These are phyloP conservation scores for Vaccinium darrowii DNA, from an alignment of 148 eudicot species.

Conservation along the genomic window DNA sequence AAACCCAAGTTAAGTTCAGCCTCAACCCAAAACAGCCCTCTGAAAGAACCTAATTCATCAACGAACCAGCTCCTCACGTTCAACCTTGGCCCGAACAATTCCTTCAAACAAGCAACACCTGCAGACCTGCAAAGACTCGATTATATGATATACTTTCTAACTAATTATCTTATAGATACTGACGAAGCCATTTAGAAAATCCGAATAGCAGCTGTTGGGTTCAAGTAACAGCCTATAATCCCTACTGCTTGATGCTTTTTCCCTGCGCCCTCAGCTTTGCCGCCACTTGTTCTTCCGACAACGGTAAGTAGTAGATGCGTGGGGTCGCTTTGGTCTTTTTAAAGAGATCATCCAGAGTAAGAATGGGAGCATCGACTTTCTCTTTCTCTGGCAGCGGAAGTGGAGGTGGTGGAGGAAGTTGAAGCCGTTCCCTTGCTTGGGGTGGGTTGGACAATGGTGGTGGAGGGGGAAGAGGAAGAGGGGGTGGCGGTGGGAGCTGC, in stretches of 20 bases:
- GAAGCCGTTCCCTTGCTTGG: slow-evolving; percentile 50
- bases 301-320: slow-evolving; percentile 82
- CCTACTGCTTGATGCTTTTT: slow-evolving; percentile 55
- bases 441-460: slow-evolving; percentile 67
- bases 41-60: slow-evolving; percentile 16
- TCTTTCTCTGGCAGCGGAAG: slow-evolving; percentile 58
- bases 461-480: slow-evolving; percentile 64
- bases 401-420: slow-evolving; percentile 49
- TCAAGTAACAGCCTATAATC: slow-evolving; percentile 23
- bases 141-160: slow-evolving; percentile 38
- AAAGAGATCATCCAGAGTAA: slow-evolving; percentile 90
- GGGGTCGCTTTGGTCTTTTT: slow-evolving; percentile 88
- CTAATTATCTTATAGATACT: slow-evolving; percentile 20
- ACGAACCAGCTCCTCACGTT: slow-evolving; percentile 27
- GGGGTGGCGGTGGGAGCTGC: slow-evolving; percentile 48
- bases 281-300: slow-evolving; percentile 82
- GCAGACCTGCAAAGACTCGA: slow-evolving; percentile 63
- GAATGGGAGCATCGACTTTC: slow-evolving; percentile 70
- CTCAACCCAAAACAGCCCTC: slow-evolving; percentile 17
- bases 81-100: slow-evolving; percentile 17
- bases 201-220: slow-evolving; percentile 21
- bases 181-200: slow-evolving; percentile 26
- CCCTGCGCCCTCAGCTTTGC: slow-evolving; percentile 45
- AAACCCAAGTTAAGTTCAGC: slow-evolving; percentile 25
- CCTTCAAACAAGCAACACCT: slow-evolving; percentile 37